These are phyloP conservation scores for Paspalum vaginatum DNA, from an alignment of 176 grass and related monocot genomes.

Conservation along the genomic window DNA sequence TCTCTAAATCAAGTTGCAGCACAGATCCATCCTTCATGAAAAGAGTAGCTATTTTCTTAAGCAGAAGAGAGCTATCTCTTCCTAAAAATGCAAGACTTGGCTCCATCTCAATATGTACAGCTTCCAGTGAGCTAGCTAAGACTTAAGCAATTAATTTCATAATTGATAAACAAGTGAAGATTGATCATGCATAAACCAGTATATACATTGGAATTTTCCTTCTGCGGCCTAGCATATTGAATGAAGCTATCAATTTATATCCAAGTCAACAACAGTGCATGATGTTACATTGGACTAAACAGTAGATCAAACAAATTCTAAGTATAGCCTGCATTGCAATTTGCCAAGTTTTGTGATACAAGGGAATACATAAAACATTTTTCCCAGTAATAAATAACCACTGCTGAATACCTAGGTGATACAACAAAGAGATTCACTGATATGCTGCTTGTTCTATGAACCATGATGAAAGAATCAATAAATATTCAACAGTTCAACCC, in stretches of 20 bases:
- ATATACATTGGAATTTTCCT: constrained; percentile 3
- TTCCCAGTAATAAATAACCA: not conserved
- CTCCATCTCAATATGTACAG: constrained; percentile 2
- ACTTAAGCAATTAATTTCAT: constrained; percentile 8
- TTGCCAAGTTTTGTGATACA: constrained; percentile 8
- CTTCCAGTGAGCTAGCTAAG: constrained; percentile 25
- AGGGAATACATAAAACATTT: not conserved
- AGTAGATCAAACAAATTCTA: constrained; percentile 26
- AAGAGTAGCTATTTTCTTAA: not conserved
- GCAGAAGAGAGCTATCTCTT: not conserved
- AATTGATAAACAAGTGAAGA: not conserved
- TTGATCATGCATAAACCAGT: not conserved
- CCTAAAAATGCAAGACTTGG: not conserved
- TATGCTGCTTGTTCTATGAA: not conserved
- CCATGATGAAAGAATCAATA: not conserved
- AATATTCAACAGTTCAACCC: too few relatives aligned
- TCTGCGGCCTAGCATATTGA: constrained; percentile 19
- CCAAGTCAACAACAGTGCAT: constrained; percentile 30
- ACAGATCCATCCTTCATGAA: constrained; percentile 14
- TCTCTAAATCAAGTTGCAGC: constrained; percentile 2
- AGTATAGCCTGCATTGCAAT: not conserved
- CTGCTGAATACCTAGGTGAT: not conserved
- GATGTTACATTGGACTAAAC: constrained; percentile 35
- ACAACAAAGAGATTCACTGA: constrained; percentile 3
- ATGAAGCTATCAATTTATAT: constrained; percentile 12